Percentiles rank a stretch among this genome's conserved stretches.
These are phyloP conservation scores for Globisporangium nunn DNA, from an alignment of 352 stramenopile genomes.

Conservation along the genomic window DNA sequence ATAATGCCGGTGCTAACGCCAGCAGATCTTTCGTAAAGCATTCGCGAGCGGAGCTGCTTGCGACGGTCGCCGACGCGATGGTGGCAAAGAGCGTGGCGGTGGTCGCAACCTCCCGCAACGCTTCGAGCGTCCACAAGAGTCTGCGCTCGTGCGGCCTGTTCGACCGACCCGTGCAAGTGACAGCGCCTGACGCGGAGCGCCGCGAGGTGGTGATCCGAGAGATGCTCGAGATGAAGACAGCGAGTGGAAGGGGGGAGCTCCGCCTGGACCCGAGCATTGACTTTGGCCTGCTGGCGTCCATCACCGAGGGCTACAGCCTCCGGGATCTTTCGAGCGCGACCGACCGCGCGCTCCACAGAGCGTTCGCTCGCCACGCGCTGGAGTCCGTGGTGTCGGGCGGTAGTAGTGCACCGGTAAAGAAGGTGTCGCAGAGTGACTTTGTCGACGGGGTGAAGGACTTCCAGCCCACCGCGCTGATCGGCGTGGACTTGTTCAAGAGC, in stretches of 20 bases:
- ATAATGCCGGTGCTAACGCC: neutral
- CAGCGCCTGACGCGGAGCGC: slow-evolving; percentile 50
- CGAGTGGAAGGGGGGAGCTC: slow-evolving; percentile 10
- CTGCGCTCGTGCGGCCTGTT: slow-evolving; percentile 62
- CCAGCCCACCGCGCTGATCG: slow-evolving; percentile 71
- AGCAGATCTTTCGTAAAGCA: slow-evolving; percentile 7
- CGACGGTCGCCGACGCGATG: slow-evolving; percentile 46
- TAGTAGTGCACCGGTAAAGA: neutral
- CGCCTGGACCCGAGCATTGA: slow-evolving; percentile 51
- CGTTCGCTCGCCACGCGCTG: slow-evolving; percentile 34
- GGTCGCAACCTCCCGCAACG: slow-evolving; percentile 47
- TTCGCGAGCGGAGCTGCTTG: slow-evolving; percentile 29
- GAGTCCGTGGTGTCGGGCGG: neutral
- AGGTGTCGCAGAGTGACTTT: slow-evolving; percentile 60
- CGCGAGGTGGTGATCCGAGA: slow-evolving; percentile 56
- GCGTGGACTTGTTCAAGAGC: slow-evolving; percentile 81
- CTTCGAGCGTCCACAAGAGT: slow-evolving; percentile 61
- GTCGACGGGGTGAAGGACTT: slow-evolving; percentile 71
- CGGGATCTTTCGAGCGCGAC: slow-evolving; percentile 67
- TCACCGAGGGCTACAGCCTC: slow-evolving; percentile 79
- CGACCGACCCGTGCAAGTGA: slow-evolving; percentile 51
- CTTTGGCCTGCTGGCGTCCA: slow-evolving; percentile 44
- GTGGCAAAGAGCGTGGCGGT: slow-evolving; percentile 58
- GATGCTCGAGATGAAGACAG: slow-evolving; percentile 47
- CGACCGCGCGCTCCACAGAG: slow-evolving; percentile 60